phyloP scores from a whole-genome alignment of 2,329 filamentous ascomycete genomes.

The Colletotrichum tamarilloi region DNA sequence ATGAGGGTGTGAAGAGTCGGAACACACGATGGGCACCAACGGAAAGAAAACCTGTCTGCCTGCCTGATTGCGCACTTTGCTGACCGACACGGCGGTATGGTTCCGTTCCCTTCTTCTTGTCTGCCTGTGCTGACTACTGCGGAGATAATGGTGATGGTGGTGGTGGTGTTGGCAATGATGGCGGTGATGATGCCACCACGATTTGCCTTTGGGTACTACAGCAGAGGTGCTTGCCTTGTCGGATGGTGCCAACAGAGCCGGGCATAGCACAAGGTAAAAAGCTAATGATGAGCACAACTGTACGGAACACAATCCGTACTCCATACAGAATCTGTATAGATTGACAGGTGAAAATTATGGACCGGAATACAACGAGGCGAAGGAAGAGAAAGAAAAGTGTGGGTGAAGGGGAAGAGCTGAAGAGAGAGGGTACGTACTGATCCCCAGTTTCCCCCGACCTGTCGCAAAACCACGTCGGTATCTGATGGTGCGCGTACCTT shows the following conservation, averaged over 20 bases:
- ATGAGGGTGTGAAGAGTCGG: background rate
- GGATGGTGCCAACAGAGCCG: background rate
- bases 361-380: background rate
- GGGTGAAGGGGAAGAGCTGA: background rate
- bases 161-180: background rate
- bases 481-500: conserved; percentile 17
- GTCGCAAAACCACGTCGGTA: conserved; percentile 11
- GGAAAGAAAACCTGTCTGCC: background rate
- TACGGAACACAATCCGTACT: background rate
- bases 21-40: background rate
- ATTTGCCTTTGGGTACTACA: background rate
- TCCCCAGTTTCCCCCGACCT: conserved; percentile 5
- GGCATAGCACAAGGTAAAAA: conserved; percentile 1
- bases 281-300: conserved; percentile 21
- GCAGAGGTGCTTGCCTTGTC: background rate
- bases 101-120: background rate
- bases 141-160: background rate
- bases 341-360: background rate
- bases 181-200: background rate
- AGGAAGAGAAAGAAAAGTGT: background rate
- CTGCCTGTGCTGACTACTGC: background rate
- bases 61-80: background rate
- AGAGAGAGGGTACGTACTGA: background rate
- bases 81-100: background rate
- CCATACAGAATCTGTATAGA: background rate